These are phyloP conservation scores for Canavalia ensiformis DNA, from an alignment of 306 rosid species.

Conservation along the genomic window DNA sequence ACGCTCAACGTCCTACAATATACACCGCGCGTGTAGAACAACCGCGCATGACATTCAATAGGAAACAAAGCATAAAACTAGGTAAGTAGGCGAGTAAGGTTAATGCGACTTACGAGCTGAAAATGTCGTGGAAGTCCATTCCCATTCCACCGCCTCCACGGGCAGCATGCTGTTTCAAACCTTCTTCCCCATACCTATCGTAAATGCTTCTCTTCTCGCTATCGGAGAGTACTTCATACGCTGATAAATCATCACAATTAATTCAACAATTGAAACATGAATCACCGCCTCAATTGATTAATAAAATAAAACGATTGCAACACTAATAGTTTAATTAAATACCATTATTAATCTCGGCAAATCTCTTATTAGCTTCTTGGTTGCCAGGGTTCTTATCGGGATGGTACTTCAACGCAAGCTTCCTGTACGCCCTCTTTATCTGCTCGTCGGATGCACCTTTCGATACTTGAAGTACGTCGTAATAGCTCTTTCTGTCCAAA, in stretches of 20 bases:
- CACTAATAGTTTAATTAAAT: background rate
- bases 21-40: too few relatives aligned
- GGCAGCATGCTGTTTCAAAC: constrained; percentile 83
- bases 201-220: constrained; percentile 75
- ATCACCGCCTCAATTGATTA: background rate
- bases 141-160: constrained; percentile 84
- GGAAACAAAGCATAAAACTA: too few relatives aligned
- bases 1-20: background rate
- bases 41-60: too few relatives aligned
- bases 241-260: constrained; percentile 43
- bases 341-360: constrained; percentile 85
- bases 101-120: constrained; percentile 60
- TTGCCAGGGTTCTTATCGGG: constrained; percentile 88
- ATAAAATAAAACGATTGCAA: background rate
- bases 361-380: constrained; percentile 77
- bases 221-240: constrained; percentile 79
- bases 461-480: constrained; percentile 70
- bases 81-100: too few relatives aligned
- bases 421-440: constrained; percentile 85
- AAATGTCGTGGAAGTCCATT: constrained; percentile 79
- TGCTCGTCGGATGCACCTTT: constrained; percentile 80
- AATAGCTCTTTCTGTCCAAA: constrained; percentile 69
- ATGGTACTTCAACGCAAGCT: constrained; percentile 86
- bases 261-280: constrained; percentile 35
- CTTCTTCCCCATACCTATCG: constrained; percentile 80